Evolutionary conservation across 805 yeast genomes (phyloP), one percentile per base, ranked within the genome.

Genomic region (Zygosaccharomyces lentus): DNA sequence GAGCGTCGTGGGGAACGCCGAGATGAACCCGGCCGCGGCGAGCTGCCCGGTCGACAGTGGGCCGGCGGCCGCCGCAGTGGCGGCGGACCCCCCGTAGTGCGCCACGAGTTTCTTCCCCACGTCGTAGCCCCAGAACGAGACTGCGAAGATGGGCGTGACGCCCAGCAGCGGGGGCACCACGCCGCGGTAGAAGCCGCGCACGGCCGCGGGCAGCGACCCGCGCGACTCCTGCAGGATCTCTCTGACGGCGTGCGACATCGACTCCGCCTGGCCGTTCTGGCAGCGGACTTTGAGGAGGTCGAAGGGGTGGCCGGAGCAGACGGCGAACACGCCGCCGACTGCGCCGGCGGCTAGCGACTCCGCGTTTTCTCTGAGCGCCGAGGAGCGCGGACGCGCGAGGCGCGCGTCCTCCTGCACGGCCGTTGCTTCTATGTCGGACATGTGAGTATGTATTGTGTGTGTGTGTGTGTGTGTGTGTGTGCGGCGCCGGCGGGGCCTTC

Each of bases 61-160:
- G 32, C 15, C 32, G 13, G 41, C 23, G n/a, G 23, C 37, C 15
- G 41, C 25, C 10, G 30, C 34, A 16, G 23, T 34, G 21, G 34
- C 36, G 38, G 42, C 40, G 4, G 25, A 23, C n/a, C n/a, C n/a
- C 17, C 41, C 47, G 10, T 6, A 64, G 21, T 50, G 67, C 1
- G 77, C 56, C 2, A 90, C 95, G 2, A 91, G 48, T 52, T 79
- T 80, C 69, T 88, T 89, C 51, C 98, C 98, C 43, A 87, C 73
- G 61, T 89, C 97, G 67, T 93, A 91, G 61, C 98, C 98, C 98
- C 99, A 91, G 71, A 91, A 91, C 1, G 96, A 85, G 19, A 93
- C 93, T 2, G 98, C 98, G 72, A 93, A 93, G 87, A 91, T 93
- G 24, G 99, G 99, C 0, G 98, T 93, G 17, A 91, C 97, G 19